Percentiles rank a stretch among this genome's conserved stretches.
Evolutionary conservation across 1,139 yeast species (phyloP).

Genomic region (Sugiyamaella xylanicola): DNA sequence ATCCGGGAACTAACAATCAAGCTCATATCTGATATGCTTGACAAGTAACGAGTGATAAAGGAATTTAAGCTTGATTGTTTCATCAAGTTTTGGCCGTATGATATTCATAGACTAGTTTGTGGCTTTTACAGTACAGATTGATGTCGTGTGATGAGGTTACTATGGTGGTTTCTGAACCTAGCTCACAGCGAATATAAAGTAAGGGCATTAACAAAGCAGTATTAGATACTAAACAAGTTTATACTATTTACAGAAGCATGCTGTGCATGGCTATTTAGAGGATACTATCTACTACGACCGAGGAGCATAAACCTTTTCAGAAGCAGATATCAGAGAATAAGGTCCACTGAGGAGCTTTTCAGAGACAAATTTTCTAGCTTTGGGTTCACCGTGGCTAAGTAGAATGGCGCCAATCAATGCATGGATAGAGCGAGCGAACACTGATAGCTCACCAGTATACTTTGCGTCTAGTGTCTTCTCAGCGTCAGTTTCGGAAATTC

Average conservation of each 20-base stretch:
- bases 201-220: too few relatives aligned
- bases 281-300: slow-evolving; percentile 5
- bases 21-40: background rate
- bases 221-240: too few relatives aligned
- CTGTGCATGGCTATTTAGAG: background rate
- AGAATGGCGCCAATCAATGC: slow-evolving; percentile 84
- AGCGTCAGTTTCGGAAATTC: slow-evolving; percentile 17
- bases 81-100: too few relatives aligned
- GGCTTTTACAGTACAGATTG: too few relatives aligned
- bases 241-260: slow-evolving; percentile 15
- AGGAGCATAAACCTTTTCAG: slow-evolving; percentile 21
- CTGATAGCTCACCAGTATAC: slow-evolving; percentile 39
- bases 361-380: slow-evolving; percentile 41
- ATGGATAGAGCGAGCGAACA: slow-evolving; percentile 68
- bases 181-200: too few relatives aligned
- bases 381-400: slow-evolving; percentile 59
- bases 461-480: slow-evolving; percentile 13
- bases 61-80: too few relatives aligned
- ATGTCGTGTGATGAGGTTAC: too few relatives aligned
- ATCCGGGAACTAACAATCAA: background rate
- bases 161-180: background rate
- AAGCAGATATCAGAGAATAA: slow-evolving; percentile 28
- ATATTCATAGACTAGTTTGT: too few relatives aligned
- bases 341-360: slow-evolving; percentile 38
- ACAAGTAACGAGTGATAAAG: too few relatives aligned